These are phyloP conservation scores for Globisporangium camurandrum DNA, from an alignment of 352 stramenopile genomes.

Conservation along the genomic window DNA sequence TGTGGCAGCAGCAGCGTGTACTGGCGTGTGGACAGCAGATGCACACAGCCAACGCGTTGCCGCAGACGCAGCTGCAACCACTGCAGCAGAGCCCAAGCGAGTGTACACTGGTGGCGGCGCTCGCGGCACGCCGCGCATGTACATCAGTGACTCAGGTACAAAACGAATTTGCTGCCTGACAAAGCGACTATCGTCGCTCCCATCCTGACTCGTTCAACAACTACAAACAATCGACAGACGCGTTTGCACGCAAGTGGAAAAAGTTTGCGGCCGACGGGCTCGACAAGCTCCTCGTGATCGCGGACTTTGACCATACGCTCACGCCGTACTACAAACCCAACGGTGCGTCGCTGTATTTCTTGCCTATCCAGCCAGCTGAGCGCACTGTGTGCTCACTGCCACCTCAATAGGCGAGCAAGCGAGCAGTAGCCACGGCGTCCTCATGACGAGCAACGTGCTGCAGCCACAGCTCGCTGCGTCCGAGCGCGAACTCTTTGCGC, in stretches of 20 bases:
- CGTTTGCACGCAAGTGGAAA: slow-evolving; percentile 67
- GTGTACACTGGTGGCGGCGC: slow-evolving; percentile 3
- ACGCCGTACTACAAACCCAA: slow-evolving; percentile 54
- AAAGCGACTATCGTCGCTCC: not conserved
- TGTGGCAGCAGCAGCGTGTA: not conserved
- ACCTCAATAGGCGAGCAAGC: slow-evolving; percentile 1
- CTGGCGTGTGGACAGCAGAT: not conserved
- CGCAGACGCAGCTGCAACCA: too few species aligned
- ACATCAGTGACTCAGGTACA: slow-evolving; percentile 5
- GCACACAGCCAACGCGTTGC: not conserved
- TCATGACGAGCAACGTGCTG: slow-evolving; percentile 46
- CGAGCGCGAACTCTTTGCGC: slow-evolving; percentile 41
- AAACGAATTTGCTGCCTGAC: too few species aligned
- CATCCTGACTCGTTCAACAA: slow-evolving; percentile 1
- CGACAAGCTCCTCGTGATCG: slow-evolving; percentile 68
- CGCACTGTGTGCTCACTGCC: too few species aligned
- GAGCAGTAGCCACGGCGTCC: slow-evolving; percentile 25
- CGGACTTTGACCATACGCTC: slow-evolving; percentile 80
- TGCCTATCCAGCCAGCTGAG: too few species aligned
- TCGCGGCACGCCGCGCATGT: slow-evolving; percentile 3
- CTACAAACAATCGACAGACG: slow-evolving; percentile 32
- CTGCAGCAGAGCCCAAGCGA: not conserved
- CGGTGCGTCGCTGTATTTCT: slow-evolving; percentile 11
- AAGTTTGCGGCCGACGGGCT: slow-evolving; percentile 62
- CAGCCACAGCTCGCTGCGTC: slow-evolving; percentile 20